Percentiles rank a stretch among this genome's conserved stretches.
phyloP scores from a whole-genome alignment of 1,139 yeast species.

The Protomyces lactucae-debilis region DNA sequence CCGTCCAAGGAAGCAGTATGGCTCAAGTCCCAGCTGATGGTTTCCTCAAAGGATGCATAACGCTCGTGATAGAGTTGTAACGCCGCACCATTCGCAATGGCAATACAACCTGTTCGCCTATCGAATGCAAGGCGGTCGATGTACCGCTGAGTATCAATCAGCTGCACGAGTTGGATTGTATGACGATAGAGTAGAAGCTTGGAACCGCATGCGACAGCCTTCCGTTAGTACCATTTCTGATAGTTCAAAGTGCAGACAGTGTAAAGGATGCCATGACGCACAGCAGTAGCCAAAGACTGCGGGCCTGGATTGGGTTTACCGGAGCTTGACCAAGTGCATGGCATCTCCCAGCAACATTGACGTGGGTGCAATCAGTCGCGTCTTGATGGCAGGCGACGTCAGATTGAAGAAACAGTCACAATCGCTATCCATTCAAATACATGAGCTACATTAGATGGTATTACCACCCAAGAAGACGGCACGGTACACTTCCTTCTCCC shows the following conservation, averaged over 20 bases:
- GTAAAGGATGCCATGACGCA: slow-evolving; percentile 20
- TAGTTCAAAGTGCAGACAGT: not conserved
- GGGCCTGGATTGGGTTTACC: not conserved
- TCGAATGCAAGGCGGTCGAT: slow-evolving; percentile 15
- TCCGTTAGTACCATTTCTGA: not conserved
- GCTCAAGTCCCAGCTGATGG: slow-evolving; percentile 43
- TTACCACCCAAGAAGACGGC: not conserved
- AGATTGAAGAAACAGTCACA: not conserved
- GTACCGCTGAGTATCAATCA: not conserved
- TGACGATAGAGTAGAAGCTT: not conserved
- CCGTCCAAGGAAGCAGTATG: slow-evolving; percentile 39
- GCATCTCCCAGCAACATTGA: not conserved
- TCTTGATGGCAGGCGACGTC: too few relatives aligned
- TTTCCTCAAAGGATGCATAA: slow-evolving; percentile 2
- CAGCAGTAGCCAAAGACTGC: slow-evolving; percentile 7
- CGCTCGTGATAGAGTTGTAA: slow-evolving; percentile 7
- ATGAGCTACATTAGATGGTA: not conserved
- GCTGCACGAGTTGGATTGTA: not conserved
- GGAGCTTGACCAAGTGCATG: not conserved
- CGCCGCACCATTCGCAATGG: slow-evolving; percentile 1
- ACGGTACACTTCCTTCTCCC: slow-evolving; percentile 19
- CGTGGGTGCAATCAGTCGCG: too few relatives aligned
- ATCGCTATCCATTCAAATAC: not conserved
- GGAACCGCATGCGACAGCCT: not conserved
- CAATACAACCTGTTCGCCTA: slow-evolving; percentile 11